Evolutionary conservation across 768 basidiomycete genomes (phyloP).

Genomic region (Pulveroboletus sp.): DNA sequence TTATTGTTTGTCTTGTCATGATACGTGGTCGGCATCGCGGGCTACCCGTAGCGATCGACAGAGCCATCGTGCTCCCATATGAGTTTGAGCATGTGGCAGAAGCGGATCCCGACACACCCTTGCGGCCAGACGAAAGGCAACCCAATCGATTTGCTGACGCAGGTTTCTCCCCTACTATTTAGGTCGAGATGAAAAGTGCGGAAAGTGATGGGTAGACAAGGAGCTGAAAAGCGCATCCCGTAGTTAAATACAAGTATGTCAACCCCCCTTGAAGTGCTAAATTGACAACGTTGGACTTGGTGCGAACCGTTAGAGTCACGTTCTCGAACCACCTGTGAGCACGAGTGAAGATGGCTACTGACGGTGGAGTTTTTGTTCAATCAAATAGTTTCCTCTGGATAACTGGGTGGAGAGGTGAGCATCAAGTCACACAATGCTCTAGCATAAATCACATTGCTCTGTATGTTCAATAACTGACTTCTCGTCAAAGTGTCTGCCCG

Average conservation of each 20-base stretch:
- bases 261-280: background rate
- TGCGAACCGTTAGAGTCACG: too few species aligned
- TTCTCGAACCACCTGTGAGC: too few species aligned
- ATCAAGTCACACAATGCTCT: too few species aligned
- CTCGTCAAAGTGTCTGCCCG: too few species aligned
- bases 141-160: slow-evolving; percentile 3
- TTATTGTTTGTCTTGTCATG: slow-evolving; percentile 87
- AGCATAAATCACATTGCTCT: too few species aligned
- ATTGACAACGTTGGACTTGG: too few species aligned
- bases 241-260: too few species aligned
- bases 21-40: slow-evolving; percentile 91
- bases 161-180: background rate
- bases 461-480: too few species aligned
- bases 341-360: too few species aligned
- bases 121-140: slow-evolving; percentile 10
- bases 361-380: too few species aligned
- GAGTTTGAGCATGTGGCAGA: slow-evolving; percentile 44
- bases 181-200: background rate
- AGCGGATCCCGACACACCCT: slow-evolving; percentile 10
- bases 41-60: slow-evolving; percentile 83
- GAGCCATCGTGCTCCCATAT: slow-evolving; percentile 77
- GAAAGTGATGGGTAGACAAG: background rate
- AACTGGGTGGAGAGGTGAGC: too few species aligned
- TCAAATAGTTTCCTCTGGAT: too few species aligned
- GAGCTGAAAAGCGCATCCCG: background rate